Evolutionary conservation across 768 basidiomycete species (phyloP).

Genomic region (Kwoniella shandongensis): DNA sequence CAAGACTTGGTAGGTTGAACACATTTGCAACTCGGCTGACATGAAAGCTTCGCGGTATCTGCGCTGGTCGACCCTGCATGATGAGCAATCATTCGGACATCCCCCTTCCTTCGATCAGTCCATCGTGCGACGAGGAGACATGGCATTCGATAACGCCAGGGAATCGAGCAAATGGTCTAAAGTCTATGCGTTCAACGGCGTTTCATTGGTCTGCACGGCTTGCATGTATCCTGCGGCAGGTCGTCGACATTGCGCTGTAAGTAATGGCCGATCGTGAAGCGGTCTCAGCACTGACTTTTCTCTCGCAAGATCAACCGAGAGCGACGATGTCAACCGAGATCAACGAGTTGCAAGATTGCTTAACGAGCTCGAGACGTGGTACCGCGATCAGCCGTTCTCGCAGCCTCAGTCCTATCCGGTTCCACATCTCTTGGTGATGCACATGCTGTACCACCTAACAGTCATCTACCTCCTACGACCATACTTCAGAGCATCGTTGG

Average conservation of each 20-base stretch:
- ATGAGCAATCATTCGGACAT: not conserved
- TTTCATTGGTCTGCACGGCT: slow-evolving; percentile 19
- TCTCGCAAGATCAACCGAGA: not conserved
- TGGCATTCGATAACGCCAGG: slow-evolving; percentile 1
- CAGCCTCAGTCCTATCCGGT: slow-evolving; percentile 6
- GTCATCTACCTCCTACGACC: slow-evolving; percentile 19
- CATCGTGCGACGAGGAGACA: not conserved
- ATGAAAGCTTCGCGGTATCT: slow-evolving; percentile 5
- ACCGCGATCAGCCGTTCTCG: slow-evolving; percentile 3
- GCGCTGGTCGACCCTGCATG: slow-evolving; percentile 7
- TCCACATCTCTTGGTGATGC: slow-evolving; percentile 17
- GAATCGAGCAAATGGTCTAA: slow-evolving; percentile 1
- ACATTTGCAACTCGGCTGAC: not conserved
- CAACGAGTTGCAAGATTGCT: not conserved
- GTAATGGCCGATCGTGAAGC: not conserved
- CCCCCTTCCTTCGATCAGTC: slow-evolving; percentile 9
- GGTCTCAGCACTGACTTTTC: not conserved
- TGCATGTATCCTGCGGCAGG: slow-evolving; percentile 6
- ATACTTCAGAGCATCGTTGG: slow-evolving; percentile 13
- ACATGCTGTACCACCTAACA: slow-evolving; percentile 15
- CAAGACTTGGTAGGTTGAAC: slow-evolving; percentile 1
- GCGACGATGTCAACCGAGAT: slow-evolving; percentile 1
- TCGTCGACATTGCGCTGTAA: slow-evolving; percentile 15
- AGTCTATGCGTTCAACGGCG: slow-evolving; percentile 8
- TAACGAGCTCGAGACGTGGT: slow-evolving; percentile 3